These are phyloP conservation scores for Cardamine chenopodiifolia DNA, from an alignment of 345 rosid species.

Conservation along the genomic window DNA sequence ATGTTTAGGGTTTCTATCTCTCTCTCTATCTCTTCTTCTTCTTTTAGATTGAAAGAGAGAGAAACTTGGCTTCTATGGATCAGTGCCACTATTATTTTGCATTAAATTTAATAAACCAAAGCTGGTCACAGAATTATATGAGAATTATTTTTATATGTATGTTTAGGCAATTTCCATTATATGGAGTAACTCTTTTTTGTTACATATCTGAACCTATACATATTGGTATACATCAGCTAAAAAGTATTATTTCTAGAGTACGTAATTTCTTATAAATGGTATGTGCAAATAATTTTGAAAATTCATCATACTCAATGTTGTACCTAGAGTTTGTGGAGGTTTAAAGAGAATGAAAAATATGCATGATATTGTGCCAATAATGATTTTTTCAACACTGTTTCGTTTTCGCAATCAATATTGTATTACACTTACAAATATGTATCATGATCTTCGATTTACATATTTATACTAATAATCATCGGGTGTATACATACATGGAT, in stretches of 20 bases:
- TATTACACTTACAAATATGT: too few species aligned
- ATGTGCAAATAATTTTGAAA: background rate
- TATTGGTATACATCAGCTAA: constrained; percentile 10
- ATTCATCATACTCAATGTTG: background rate
- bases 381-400: background rate
- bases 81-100: constrained; percentile 45
- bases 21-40: constrained; percentile 27
- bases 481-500: background rate
- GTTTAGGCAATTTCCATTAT: constrained; percentile 6
- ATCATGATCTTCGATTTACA: background rate
- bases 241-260: constrained; percentile 3
- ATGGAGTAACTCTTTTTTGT: background rate
- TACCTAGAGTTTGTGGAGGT: background rate
- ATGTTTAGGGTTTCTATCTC: constrained; percentile 46
- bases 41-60: constrained; percentile 40
- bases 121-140: constrained; percentile 59
- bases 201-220: background rate
- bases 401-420: too few species aligned
- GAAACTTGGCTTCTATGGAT: constrained; percentile 44
- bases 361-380: background rate
- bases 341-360: background rate
- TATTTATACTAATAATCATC: background rate
- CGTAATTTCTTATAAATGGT: background rate
- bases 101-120: constrained; percentile 40
- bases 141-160: constrained; percentile 22